Base-by-base conservation (phyloP, 768 basidiomycete species). In the Gelatoporia subvermispora region DNA sequence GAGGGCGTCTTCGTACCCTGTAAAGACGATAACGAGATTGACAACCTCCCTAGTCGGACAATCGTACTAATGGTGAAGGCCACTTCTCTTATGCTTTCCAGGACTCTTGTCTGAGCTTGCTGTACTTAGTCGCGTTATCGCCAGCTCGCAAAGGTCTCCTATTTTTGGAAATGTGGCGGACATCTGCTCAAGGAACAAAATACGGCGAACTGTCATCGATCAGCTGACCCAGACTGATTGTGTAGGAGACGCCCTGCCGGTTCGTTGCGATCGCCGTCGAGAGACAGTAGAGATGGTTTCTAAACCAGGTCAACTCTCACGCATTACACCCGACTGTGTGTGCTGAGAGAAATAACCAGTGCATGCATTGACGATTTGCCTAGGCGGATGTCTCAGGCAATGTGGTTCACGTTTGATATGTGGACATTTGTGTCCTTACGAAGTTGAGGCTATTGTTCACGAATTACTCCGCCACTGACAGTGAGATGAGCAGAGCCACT, bases 121-220 rank as follows among this genome's bases (percentile, higher is more conserved):
- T 9, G 31, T 59, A 64, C 41, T 63, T 69, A 43, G 87, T 89
- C 38, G 85, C 88, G 0, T 60, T 90, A 5, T 87, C 86, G 20
- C 74, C 87, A n/a, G 87, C 88, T 5, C 74, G 77, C 36, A 78
- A 90, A 51, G 88, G 87, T 9, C 67, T 90, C 3, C 88, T 58
- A 78, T 90, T 31, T 66, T 90, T 2, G 88, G 88, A 21, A 87
- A 88, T 45, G 77, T 82, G 0, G 60, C 69, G 0, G 75, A 80
- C 35, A 59, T 85, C 37, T 66, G 74, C 3, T 64, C 70, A 8
- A 68, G 64, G 49, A 81, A 77, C 50, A 36, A 57, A 13, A 83
- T 82, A 69, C 88, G 85, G 88, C 60, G 59, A 1, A 64, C 61
- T 0, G 68, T 87, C 13, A 62, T 85, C 1, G 71, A 80, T 8